Evolutionary conservation across 257 asterid genomes (phyloP), one percentile per base, ranked within the genome.

Genomic region (Perilla frutescens): DNA sequence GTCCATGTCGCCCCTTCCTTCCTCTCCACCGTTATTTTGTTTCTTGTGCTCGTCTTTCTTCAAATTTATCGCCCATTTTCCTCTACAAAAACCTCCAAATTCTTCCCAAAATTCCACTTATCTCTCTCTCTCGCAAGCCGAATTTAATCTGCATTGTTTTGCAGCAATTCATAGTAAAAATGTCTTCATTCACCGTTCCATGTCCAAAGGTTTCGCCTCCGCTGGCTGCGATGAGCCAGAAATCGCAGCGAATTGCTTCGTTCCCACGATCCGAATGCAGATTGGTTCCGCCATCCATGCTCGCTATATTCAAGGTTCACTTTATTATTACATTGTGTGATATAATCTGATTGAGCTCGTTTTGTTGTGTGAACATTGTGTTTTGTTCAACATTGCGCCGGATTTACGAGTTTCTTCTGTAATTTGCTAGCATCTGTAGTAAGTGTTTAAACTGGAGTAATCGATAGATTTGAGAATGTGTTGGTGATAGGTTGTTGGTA

Each of bases 151-250:
- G 36, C 54, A 48, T 15, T 37, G 11, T 3, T 13, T 15, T 12
- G 64, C 31, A n/a, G 51, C 29, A 1, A 6, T 14, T 74, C 32
- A 9, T 65, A 13, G 41, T 4, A 14, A 77, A 34, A 53, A 87
- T 84, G 89, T 83, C 91, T 37, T 87, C 89, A 72, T 81, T 82
- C 75, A 62, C 79, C 61, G 79, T 71, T 45, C 87, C 84, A 45
- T 80, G 81, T 56, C 89, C 86, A 48, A 87, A 82, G 75, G 80
- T 77, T 43, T 63, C 85, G 62, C 76, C 83, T 57, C 45, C 76
- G 34, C 57, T 79, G 62, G 79, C 77, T 53, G 83, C 80, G 58
- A 70, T 78, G 43, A 44, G 68, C 64, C 80, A 37, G 77, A 62
- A 49, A 64, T 65, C 47, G 62, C 64, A 14, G 63, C 60, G 53